Percentiles rank a stretch among this genome's conserved stretches.
Evolutionary conservation across 2,329 filamentous ascomycete species (phyloP).

Genomic region (Colletotrichum sp.): DNA sequence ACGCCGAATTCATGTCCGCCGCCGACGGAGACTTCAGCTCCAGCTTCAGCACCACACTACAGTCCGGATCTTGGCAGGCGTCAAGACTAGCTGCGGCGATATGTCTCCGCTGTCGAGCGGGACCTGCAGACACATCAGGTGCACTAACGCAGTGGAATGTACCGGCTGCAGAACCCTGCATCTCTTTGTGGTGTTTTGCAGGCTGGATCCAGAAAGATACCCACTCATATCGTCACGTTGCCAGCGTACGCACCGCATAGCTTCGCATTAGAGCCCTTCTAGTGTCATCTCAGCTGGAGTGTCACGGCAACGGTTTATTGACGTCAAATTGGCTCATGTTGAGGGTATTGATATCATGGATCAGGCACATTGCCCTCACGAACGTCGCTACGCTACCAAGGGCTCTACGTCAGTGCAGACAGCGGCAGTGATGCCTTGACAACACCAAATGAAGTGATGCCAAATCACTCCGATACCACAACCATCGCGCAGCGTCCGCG

Average conservation of each 20-base stretch:
- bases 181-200: not conserved
- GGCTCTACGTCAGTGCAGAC: not conserved
- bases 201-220: not conserved
- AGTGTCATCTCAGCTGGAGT: not conserved
- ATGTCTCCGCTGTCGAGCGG: conserved; percentile 1
- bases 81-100: not conserved
- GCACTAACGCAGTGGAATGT: not conserved
- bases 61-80: not conserved
- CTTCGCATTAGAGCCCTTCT: not conserved
- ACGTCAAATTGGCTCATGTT: not conserved
- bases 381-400: not conserved
- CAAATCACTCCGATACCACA: not conserved
- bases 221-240: not conserved
- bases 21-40: not conserved
- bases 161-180: conserved; percentile 6
- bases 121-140: not conserved
- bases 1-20: not conserved
- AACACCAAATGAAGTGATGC: not conserved
- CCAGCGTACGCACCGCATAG: not conserved
- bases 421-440: not conserved
- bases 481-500: not conserved
- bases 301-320: not conserved
- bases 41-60: not conserved
- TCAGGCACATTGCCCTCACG: not conserved
- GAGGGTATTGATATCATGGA: not conserved